These are phyloP conservation scores for Blastobotrys peoriensis DNA, from an alignment of 805 yeast species.

Conservation along the genomic window DNA sequence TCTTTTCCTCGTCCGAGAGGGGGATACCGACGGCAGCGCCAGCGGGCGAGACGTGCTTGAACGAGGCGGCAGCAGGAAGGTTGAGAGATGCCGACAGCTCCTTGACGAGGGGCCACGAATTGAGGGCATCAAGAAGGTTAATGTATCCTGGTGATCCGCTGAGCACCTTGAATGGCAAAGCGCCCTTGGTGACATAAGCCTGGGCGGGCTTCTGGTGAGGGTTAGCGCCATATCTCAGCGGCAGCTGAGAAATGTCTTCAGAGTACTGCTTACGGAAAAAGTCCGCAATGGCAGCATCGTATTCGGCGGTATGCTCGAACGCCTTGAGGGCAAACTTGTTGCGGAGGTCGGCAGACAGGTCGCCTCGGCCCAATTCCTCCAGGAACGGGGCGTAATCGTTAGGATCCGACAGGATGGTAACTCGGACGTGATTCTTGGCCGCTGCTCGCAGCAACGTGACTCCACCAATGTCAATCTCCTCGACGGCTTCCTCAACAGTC, in stretches of 20 bases:
- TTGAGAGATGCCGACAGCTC: slow-evolving; percentile 91
- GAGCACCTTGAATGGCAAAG: slow-evolving; percentile 88
- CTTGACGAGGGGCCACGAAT: slow-evolving; percentile 98
- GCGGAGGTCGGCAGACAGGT: slow-evolving; percentile 65
- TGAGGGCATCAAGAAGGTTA: slow-evolving; percentile 91
- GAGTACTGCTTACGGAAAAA: slow-evolving; percentile 96
- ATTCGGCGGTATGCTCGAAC: slow-evolving; percentile 97
- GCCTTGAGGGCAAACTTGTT: slow-evolving; percentile 91
- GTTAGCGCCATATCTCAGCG: slow-evolving; percentile 96
- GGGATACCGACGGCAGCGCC: slow-evolving; percentile 98
- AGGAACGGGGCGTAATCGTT: slow-evolving; percentile 83
- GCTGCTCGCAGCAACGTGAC: slow-evolving; percentile 97
- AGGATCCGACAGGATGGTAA: slow-evolving; percentile 92
- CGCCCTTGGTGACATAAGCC: slow-evolving; percentile 82
- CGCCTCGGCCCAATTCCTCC: slow-evolving; percentile 70
- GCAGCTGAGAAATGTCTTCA: slow-evolving; percentile 82
- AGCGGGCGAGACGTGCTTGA: slow-evolving; percentile 98
- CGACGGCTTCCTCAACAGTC: slow-evolving; percentile 95
- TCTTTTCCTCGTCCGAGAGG: slow-evolving; percentile 82
- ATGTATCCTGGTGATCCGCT: slow-evolving; percentile 97
- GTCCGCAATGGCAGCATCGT: slow-evolving; percentile 92
- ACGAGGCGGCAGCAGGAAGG: slow-evolving; percentile 97
- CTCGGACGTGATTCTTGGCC: slow-evolving; percentile 96
- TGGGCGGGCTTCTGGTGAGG: slow-evolving; percentile 99
- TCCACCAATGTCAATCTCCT: slow-evolving; percentile 97